phyloP scores from a whole-genome alignment of 331 rosid species.

The Acacia concinna region DNA sequence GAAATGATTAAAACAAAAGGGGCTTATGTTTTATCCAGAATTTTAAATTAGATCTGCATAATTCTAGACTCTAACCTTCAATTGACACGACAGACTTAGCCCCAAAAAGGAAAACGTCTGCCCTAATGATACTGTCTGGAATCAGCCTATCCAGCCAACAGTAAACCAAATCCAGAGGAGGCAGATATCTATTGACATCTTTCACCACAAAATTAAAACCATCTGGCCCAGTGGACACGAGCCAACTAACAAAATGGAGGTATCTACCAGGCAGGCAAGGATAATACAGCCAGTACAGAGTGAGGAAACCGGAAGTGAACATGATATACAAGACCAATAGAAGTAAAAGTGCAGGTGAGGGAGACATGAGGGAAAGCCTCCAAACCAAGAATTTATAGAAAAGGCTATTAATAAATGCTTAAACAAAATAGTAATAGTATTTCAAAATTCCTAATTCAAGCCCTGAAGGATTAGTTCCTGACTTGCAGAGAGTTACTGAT shows the following conservation, averaged over 20 bases:
- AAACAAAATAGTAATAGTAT: background rate
- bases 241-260: background rate
- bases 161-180: background rate
- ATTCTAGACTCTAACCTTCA: background rate
- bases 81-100: conserved; percentile 2
- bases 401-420: background rate
- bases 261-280: conserved; percentile 20
- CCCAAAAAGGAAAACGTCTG: conserved; percentile 13
- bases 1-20: conserved; percentile 5
- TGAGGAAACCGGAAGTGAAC: background rate
- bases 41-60: conserved; percentile 1
- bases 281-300: background rate
- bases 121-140: background rate
- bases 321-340: background rate
- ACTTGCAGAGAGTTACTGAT: background rate
- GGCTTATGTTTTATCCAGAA: conserved; percentile 16
- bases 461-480: background rate
- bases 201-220: conserved; percentile 4
- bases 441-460: background rate
- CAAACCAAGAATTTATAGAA: background rate
- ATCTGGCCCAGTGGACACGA: background rate
- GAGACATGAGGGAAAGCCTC: background rate
- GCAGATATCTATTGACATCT: background rate
- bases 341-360: background rate
- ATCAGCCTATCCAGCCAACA: background rate